A percentile compares a stretch with the other conserved stretches of the same genome.
Conservation (phyloP, 805 yeast species). For the Cyberlindnera bimundalis region DNA sequence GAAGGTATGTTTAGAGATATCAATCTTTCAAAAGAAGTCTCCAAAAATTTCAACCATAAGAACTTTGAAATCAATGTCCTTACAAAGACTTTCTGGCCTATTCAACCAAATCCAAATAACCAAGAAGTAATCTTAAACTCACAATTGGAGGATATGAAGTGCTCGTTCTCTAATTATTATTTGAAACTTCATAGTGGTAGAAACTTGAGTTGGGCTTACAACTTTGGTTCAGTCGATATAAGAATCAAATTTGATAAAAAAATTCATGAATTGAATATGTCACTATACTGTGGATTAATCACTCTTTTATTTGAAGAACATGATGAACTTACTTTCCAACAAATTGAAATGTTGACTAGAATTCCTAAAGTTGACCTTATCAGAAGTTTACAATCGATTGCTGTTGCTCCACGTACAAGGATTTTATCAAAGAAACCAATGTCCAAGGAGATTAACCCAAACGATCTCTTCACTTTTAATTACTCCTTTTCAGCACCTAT, state of each 20-base stretch:
- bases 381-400: slow-evolving; percentile 77
- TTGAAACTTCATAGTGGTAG: slow-evolving; percentile 52
- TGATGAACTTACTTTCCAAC: slow-evolving; percentile 49
- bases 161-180: slow-evolving; percentile 51
- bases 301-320: slow-evolving; percentile 68
- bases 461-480: slow-evolving; percentile 67
- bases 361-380: slow-evolving; percentile 72
- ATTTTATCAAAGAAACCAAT: slow-evolving; percentile 71
- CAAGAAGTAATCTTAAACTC: slow-evolving; percentile 41
- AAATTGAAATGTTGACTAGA: slow-evolving; percentile 61
- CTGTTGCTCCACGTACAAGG: slow-evolving; percentile 78
- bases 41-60: slow-evolving; percentile 38
- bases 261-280: slow-evolving; percentile 75
- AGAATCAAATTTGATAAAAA: slow-evolving; percentile 63
- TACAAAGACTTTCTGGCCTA: slow-evolving; percentile 69
- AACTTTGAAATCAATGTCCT: slow-evolving; percentile 49
- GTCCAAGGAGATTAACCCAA: slow-evolving; percentile 62
- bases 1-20: slow-evolving; percentile 89
- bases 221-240: slow-evolving; percentile 79
- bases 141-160: slow-evolving; percentile 39
- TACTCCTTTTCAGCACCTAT: slow-evolving; percentile 64
- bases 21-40: slow-evolving; percentile 48
- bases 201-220: slow-evolving; percentile 72
- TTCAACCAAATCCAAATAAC: slow-evolving; percentile 33
- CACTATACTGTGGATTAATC: slow-evolving; percentile 77